These are phyloP conservation scores for Henckelia pumila DNA, from an alignment of 257 asterid genomes.

Conservation along the genomic window DNA sequence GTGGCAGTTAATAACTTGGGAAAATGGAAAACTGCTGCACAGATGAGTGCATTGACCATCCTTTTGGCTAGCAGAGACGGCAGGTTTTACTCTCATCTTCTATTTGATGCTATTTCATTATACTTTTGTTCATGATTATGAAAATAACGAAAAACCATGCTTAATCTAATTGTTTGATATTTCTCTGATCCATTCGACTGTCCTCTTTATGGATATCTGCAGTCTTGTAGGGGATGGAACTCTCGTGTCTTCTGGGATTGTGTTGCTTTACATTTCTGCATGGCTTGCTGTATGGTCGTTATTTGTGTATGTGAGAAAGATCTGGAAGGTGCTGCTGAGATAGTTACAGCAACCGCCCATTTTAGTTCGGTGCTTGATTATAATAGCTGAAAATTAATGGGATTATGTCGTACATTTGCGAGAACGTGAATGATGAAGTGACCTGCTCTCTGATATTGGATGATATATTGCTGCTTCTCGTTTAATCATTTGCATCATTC, in stretches of 20 bases:
- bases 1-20: slow-evolving; percentile 96
- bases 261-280: slow-evolving; percentile 71
- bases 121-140: neutral
- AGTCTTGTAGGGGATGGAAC: slow-evolving; percentile 58
- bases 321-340: slow-evolving; percentile 61
- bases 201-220: slow-evolving; percentile 25
- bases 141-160: neutral
- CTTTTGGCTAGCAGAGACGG: slow-evolving; percentile 82
- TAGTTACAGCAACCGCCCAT: slow-evolving; percentile 25
- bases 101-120: slow-evolving; percentile 2
- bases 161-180: neutral
- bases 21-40: slow-evolving; percentile 97
- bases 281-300: slow-evolving; percentile 86
- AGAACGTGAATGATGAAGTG: neutral
- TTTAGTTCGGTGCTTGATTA: slow-evolving; percentile 18
- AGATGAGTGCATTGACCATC: slow-evolving; percentile 84
- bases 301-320: slow-evolving; percentile 66
- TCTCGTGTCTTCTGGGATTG: slow-evolving; percentile 59
- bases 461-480: neutral
- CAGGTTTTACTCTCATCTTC: slow-evolving; percentile 49
- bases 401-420: neutral
- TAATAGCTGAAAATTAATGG: slow-evolving; percentile 18
- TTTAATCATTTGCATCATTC: neutral
- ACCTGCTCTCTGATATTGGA: neutral
- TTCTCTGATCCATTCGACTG: slow-evolving; percentile 1